Evolutionary conservation across 768 basidiomycete genomes (phyloP), one percentile per base, ranked within the genome.

Genomic region (Lactarius vividus): DNA sequence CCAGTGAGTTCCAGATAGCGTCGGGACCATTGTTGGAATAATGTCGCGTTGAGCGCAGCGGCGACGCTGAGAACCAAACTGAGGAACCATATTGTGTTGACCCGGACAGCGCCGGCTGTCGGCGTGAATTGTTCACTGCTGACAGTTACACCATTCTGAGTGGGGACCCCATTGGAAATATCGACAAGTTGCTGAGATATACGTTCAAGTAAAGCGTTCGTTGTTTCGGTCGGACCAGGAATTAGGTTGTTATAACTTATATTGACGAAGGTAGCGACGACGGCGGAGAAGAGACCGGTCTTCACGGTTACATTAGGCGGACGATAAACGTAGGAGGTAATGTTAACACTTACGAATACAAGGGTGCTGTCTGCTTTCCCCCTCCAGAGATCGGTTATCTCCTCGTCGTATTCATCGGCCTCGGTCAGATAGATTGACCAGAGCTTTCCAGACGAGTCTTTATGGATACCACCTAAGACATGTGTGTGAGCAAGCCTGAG

Each of bases 261-360:
- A 56, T 4, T 28, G 31, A 63, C 4, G 62, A 63, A 63, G 7
- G 62, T 39, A 0, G 62, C 33, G 16, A 63, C 3, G 15, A 29
- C 28, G 7, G n/a, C 16, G 23, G 62, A 58, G 55, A 63, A 63
- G 2, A 63, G 42, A 44, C 62, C 62, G 11, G 62, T 49, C 62
- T 63, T 15, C 26, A 29, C 15, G 44, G 26, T 26, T 18, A 13
- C 29, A 2, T 29, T 15, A 31, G 31, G 26, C 4, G 13, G 23
- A 1, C 8, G 8, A 23, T 40, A 9, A 59, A 37, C 11, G 33
- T 16, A 9, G 10, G n/a, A 26, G 8, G 16, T 0, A 5, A 49
- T 11, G 1, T 1, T 16, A 20, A 1, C 18, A 59, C 58, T 37
- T 16, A 59, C 58, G 9, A 59, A 59, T 2, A 59, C 40, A 39